These are phyloP conservation scores for Elymus sibiricus DNA, from an alignment of 176 grass and related monocot genomes.

Conservation along the genomic window DNA sequence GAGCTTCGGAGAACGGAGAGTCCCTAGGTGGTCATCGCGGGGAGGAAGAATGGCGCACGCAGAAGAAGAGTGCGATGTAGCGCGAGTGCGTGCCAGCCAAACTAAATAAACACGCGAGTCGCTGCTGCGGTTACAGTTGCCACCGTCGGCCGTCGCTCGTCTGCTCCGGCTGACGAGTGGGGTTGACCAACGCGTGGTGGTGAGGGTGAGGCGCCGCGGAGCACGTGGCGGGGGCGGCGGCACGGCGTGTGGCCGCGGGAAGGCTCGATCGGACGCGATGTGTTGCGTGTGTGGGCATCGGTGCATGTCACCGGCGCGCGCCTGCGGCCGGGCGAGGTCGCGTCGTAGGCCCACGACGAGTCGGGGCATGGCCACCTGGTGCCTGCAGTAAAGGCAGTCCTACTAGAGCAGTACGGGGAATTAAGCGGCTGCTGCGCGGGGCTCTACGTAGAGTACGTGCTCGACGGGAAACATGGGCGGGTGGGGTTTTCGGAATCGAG, in stretches of 20 bases:
- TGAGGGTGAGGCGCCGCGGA: not conserved
- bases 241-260: not conserved
- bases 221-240: not conserved
- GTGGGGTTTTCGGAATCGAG: too few species aligned
- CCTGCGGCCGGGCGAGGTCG: not conserved
- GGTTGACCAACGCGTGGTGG: not conserved
- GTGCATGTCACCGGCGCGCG: not conserved
- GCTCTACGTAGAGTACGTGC: too few species aligned
- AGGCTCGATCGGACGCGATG: not conserved
- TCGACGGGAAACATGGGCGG: not conserved
- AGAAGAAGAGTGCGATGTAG: not conserved
- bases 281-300: not conserved
- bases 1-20: not conserved
- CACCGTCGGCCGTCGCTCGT: not conserved
- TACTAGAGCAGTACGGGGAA: not conserved
- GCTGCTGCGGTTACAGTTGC: not conserved
- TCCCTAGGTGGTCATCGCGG: not conserved
- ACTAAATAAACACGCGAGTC: not conserved
- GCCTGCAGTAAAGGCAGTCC: not conserved
- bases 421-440: not conserved
- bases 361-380: not conserved
- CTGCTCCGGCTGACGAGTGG: not conserved
- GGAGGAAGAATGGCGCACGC: not conserved
- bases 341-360: too few species aligned
- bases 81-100: conserved; percentile 42